Percentiles rank a stretch among this genome's conserved stretches.
Evolutionary conservation across 2,329 filamentous ascomycete species (phyloP).

Genomic region (Diaporthe vexans): DNA sequence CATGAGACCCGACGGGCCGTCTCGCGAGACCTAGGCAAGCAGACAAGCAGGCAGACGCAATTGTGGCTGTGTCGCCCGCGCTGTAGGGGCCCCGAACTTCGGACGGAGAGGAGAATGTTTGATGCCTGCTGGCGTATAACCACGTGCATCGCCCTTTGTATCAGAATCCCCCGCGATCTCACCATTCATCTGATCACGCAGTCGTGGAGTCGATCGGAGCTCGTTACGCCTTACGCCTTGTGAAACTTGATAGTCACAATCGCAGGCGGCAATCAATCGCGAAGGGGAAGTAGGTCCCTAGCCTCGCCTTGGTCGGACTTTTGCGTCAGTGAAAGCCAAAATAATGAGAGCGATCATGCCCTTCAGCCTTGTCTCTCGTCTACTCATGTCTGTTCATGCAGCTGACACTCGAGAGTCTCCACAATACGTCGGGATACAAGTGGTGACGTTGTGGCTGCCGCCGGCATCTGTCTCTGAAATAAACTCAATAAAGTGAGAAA

Average conservation of each 20-base stretch:
- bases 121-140: slow-evolving; percentile 19
- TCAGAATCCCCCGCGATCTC: slow-evolving; percentile 7
- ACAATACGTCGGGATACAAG: background rate
- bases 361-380: slow-evolving; percentile 26
- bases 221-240: slow-evolving; percentile 24
- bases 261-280: slow-evolving; percentile 19
- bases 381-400: slow-evolving; percentile 9
- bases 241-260: slow-evolving; percentile 30
- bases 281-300: slow-evolving; percentile 2
- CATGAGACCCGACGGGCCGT: background rate
- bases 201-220: slow-evolving; percentile 21
- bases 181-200: slow-evolving; percentile 7
- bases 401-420: background rate
- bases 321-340: slow-evolving; percentile 2
- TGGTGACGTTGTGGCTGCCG: background rate
- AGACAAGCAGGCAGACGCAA: background rate
- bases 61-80: slow-evolving; percentile 9
- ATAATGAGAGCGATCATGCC: background rate
- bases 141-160: slow-evolving; percentile 20
- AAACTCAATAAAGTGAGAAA: slow-evolving; percentile 2
- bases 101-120: slow-evolving; percentile 11
- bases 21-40: slow-evolving; percentile 5
- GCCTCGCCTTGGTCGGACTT: slow-evolving; percentile 6
- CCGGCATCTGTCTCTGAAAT: background rate
- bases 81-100: slow-evolving; percentile 1